Evolutionary conservation across 345 rosid species (phyloP).

Genomic region (Turritis glabra): DNA sequence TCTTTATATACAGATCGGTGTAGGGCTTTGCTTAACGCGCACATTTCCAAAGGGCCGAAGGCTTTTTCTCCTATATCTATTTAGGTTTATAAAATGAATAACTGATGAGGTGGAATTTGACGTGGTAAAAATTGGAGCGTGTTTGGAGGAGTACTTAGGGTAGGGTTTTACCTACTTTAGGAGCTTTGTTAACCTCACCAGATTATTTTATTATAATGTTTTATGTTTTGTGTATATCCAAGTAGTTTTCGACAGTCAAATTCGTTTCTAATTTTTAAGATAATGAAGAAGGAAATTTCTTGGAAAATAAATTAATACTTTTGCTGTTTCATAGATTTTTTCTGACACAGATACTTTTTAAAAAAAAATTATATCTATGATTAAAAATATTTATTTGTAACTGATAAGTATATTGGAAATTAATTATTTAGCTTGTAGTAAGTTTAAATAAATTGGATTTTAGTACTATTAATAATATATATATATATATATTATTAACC

Average conservation of each 20-base stretch:
- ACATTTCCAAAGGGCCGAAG: conserved; percentile 9
- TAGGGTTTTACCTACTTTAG: conserved; percentile 8
- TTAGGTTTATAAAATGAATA: too few relatives aligned
- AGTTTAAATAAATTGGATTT: background rate
- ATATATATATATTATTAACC: too few relatives aligned
- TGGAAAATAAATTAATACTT: too few relatives aligned
- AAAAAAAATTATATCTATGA: too few relatives aligned
- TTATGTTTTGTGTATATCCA: background rate
- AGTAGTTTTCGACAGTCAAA: conserved; percentile 6
- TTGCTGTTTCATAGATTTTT: too few relatives aligned
- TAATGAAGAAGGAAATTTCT: background rate
- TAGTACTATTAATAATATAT: background rate
- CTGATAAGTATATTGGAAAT: background rate
- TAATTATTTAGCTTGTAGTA: background rate
- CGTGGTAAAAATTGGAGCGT: conserved; percentile 22
- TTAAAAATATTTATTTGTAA: background rate
- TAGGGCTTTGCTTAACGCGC: conserved; percentile 32
- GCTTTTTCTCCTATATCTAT: background rate
- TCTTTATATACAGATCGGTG: conserved; percentile 1
- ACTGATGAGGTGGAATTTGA: conserved; percentile 24
- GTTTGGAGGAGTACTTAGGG: background rate
- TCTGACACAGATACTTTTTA: too few relatives aligned
- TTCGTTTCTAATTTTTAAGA: background rate
- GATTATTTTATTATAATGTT: background rate
- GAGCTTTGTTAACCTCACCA: background rate